Evolutionary conservation across 371 early-diverging fungal species (phyloP).

Genomic region (Lichtheimia ramosa): DNA sequence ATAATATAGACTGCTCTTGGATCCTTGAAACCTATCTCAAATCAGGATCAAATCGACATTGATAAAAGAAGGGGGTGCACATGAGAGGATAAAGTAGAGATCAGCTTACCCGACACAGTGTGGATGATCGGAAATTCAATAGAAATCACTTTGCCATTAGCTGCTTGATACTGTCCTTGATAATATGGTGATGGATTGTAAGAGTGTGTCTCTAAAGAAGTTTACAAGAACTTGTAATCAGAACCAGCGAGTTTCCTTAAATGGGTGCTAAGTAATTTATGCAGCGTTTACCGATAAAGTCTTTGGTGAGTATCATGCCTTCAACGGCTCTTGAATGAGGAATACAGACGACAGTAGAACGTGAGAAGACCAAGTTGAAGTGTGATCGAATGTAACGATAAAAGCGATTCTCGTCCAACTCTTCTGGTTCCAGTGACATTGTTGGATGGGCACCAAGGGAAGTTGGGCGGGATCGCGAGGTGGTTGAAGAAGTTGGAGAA

Average conservation of each 20-base stretch:
- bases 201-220: slow-evolving; percentile 54
- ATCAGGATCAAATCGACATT: background rate
- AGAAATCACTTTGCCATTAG: slow-evolving; percentile 56
- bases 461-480: slow-evolving; percentile 20
- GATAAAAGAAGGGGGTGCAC: background rate
- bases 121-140: slow-evolving; percentile 53
- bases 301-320: slow-evolving; percentile 53
- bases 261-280: slow-evolving; percentile 1
- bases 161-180: slow-evolving; percentile 54
- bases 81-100: background rate
- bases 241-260: background rate
- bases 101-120: slow-evolving; percentile 45
- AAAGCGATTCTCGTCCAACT: slow-evolving; percentile 52
- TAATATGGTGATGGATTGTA: slow-evolving; percentile 63
- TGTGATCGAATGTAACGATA: slow-evolving; percentile 45
- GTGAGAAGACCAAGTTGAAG: slow-evolving; percentile 43
- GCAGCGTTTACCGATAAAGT: slow-evolving; percentile 53
- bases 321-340: slow-evolving; percentile 56
- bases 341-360: slow-evolving; percentile 54
- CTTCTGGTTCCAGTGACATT: slow-evolving; percentile 31
- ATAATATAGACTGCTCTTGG: slow-evolving; percentile 52
- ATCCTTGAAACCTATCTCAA: slow-evolving; percentile 50
- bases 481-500: slow-evolving; percentile 21
- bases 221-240: background rate
- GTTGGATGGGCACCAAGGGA: slow-evolving; percentile 7